Evolutionary conservation across 768 basidiomycete species (phyloP).

Genomic region (Psilocybe cubensis): DNA sequence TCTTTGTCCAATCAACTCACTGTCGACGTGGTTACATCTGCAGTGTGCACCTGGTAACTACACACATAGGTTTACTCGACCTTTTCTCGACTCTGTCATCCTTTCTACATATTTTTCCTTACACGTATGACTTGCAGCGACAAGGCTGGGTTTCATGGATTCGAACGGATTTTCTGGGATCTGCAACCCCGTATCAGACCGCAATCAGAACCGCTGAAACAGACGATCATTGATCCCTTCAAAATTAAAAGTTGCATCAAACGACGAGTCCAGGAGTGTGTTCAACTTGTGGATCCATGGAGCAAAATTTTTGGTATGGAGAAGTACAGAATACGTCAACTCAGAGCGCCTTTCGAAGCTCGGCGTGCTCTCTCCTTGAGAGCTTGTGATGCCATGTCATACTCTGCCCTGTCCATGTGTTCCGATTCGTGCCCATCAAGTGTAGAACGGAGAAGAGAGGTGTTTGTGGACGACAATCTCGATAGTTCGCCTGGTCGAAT

Average conservation of each 20-base stretch:
- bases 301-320: neutral
- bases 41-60: neutral
- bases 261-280: too few relatives aligned
- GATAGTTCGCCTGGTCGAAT: conserved; percentile 18
- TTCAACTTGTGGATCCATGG: neutral
- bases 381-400: conserved; percentile 5
- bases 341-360: neutral
- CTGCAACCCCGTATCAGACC: neutral
- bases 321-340: neutral
- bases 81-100: neutral
- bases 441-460: conserved; percentile 5
- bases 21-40: neutral
- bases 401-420: neutral
- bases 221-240: neutral
- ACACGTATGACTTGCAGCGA: neutral
- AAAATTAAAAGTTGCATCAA: neutral
- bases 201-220: neutral
- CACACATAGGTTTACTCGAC: neutral
- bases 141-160: neutral
- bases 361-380: conserved; percentile 3
- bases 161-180: neutral
- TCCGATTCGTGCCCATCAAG: neutral
- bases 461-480: conserved; percentile 13
- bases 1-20: too few relatives aligned
- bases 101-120: neutral